phyloP scores from a whole-genome alignment of 139 green algal species.

The Ulvella scutata region DNA sequence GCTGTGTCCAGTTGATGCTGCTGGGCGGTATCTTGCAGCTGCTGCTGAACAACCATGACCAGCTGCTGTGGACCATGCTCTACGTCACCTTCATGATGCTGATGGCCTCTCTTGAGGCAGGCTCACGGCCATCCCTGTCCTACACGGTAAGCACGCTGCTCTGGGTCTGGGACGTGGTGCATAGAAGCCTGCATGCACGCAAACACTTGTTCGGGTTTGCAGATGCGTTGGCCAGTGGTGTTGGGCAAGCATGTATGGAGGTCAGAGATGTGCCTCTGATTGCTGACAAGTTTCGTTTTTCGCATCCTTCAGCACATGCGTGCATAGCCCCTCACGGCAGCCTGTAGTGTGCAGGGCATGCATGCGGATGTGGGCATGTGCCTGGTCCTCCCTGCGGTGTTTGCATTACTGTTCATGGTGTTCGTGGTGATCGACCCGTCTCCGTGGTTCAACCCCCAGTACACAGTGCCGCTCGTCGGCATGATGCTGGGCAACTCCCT shows the following conservation, averaged over 20 bases:
- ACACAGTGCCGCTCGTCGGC: constrained; percentile 48
- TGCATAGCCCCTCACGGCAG: no score
- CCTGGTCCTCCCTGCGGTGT: constrained; percentile 15
- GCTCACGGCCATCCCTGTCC: constrained; percentile 31
- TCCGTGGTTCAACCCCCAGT: constrained; percentile 14
- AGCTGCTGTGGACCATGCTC: constrained; percentile 28
- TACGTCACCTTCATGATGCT: constrained; percentile 54
- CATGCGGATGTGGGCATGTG: constrained; percentile 24
- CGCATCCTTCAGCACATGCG: no score
- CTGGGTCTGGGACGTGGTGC: no score
- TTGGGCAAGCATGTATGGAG: no score
- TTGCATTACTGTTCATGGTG: constrained; percentile 30
- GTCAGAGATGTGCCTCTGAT: no score
- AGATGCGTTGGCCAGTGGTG: no score
- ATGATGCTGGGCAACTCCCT: constrained; percentile 75
- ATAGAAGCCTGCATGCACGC: no score
- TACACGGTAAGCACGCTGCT: constrained; percentile 30
- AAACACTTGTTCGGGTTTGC: no score
- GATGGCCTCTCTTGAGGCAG: constrained; percentile 45
- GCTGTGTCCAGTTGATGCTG: constrained; percentile 35
- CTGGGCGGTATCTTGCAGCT: constrained; percentile 61
- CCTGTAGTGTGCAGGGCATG: constrained; percentile 33
- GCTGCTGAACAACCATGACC: constrained; percentile 40
- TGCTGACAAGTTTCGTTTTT: no score
- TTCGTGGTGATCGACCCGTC: constrained; percentile 26